Conservation (phyloP, 192 early-diverging fungal species). For the Oehlia diaphana region DNA sequence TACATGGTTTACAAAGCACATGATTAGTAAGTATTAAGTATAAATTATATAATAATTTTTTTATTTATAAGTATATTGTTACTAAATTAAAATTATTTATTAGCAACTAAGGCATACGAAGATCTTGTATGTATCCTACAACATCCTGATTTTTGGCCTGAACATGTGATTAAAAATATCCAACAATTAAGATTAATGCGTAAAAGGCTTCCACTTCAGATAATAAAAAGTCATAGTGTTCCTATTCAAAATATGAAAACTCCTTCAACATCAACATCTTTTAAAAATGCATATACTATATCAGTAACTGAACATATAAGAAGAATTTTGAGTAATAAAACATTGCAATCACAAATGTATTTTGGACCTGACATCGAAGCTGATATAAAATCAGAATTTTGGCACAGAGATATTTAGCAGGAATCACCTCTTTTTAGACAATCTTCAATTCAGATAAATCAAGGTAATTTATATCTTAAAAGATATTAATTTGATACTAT, state of each 20-base stretch:
- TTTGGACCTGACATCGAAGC: not conserved
- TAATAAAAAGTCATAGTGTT: not conserved
- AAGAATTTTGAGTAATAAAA: not conserved
- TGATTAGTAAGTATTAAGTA: constrained; percentile 11
- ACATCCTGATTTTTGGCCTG: not conserved
- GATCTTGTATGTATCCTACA: not conserved
- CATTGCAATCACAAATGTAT: not conserved
- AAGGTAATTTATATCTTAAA: not conserved
- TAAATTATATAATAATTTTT: too few species aligned
- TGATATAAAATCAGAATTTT: not conserved
- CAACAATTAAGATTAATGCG: not conserved
- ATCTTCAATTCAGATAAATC: not conserved
- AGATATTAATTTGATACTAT: not conserved
- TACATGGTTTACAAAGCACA: constrained; percentile 4
- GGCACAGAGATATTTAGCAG: not conserved
- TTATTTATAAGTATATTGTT: too few species aligned
- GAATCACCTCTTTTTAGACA: not conserved
- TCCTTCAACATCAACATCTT: not conserved
- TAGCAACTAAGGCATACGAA: constrained; percentile 1
- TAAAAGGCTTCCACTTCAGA: not conserved
- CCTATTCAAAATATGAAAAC: not conserved
- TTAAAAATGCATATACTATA: not conserved
- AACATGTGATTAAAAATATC: not conserved
- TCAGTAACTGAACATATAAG: not conserved
- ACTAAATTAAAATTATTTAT: too few species aligned